Conservation (phyloP, 2,329 filamentous ascomycete species). For the Ceratocystis eucalypticola region DNA sequence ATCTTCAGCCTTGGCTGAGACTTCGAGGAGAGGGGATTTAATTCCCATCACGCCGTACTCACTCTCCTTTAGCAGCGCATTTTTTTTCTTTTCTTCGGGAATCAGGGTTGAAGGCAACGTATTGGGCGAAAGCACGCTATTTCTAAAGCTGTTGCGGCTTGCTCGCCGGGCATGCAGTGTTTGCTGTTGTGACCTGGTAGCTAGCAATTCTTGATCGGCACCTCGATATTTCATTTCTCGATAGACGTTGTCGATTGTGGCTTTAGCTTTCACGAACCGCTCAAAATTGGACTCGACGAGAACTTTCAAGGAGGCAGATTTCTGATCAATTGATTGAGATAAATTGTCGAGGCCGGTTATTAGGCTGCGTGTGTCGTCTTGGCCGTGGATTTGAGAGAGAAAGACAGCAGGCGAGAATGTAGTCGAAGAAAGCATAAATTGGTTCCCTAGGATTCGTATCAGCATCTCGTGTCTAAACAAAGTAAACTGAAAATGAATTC, state of each 20-base stretch:
- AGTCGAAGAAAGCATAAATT: constrained; percentile 88
- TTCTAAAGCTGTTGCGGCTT: constrained; percentile 18
- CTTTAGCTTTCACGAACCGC: constrained; percentile 91
- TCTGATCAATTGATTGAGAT: constrained; percentile 88
- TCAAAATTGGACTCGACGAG: constrained; percentile 97
- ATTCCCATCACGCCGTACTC: constrained; percentile 83
- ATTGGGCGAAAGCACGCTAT: constrained; percentile 26
- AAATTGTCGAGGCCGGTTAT: constrained; percentile 73
- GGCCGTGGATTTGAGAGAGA: constrained; percentile 78
- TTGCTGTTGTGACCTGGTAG: constrained; percentile 54
- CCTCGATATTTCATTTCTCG: constrained; percentile 83
- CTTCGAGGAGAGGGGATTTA: constrained; percentile 74
- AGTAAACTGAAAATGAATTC: constrained; percentile 25
- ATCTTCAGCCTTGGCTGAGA: constrained; percentile 87
- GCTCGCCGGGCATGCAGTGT: constrained; percentile 25
- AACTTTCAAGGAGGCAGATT: constrained; percentile 90
- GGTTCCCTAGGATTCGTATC: constrained; percentile 47
- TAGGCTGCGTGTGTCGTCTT: constrained; percentile 69
- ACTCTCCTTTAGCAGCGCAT: constrained; percentile 81
- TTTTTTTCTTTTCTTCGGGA: constrained; percentile 59
- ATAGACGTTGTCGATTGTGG: constrained; percentile 97
- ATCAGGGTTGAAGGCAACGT: constrained; percentile 23
- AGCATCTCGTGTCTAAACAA: constrained; percentile 7
- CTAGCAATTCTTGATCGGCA: constrained; percentile 35
- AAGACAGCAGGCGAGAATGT: constrained; percentile 89